A percentile compares a stretch with the other conserved stretches of the same genome.
phyloP scores from a whole-genome alignment of 805 yeast genomes.

The Suhomyces kilbournensis region DNA sequence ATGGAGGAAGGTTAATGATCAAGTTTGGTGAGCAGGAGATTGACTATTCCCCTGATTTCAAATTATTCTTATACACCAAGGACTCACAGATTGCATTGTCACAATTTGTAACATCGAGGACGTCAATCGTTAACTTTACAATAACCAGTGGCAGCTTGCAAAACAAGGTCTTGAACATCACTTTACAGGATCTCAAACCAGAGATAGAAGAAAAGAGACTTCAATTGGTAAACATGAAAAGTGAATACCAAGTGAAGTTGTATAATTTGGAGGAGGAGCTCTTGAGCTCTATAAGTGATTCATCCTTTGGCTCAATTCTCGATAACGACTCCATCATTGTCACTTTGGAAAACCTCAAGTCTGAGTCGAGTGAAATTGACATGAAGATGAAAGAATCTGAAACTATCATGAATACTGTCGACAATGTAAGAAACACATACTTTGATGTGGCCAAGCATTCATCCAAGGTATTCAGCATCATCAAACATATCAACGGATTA shows the following conservation, averaged over 20 bases:
- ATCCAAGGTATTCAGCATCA: constrained; percentile 46
- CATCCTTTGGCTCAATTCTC: constrained; percentile 55
- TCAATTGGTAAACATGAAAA: constrained; percentile 52
- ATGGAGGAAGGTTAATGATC: constrained; percentile 70
- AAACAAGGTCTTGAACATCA: constrained; percentile 55
- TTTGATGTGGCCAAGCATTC: constrained; percentile 55
- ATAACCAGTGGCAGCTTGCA: constrained; percentile 68
- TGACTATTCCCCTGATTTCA: constrained; percentile 66
- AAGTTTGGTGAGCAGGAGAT: constrained; percentile 59
- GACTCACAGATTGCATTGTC: constrained; percentile 49
- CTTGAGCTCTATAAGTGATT: constrained; percentile 52
- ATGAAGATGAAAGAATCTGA: constrained; percentile 53
- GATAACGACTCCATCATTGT: constrained; percentile 62
- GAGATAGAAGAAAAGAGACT: constrained; percentile 59
- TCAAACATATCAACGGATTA: constrained; percentile 37
- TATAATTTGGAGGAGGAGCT: constrained; percentile 56
- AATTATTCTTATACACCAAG: constrained; percentile 56
- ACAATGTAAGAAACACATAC: constrained; percentile 45
- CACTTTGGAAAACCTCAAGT: constrained; percentile 63
- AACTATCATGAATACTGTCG: constrained; percentile 53
- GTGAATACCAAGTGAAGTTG: constrained; percentile 56
- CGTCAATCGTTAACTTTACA: constrained; percentile 65
- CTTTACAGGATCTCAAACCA: constrained; percentile 58
- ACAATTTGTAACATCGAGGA: constrained; percentile 59
- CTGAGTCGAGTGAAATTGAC: constrained; percentile 55